Evolutionary conservation across 2,329 filamentous ascomycete species (phyloP).

Genomic region (Arthroderma uncinatum): DNA sequence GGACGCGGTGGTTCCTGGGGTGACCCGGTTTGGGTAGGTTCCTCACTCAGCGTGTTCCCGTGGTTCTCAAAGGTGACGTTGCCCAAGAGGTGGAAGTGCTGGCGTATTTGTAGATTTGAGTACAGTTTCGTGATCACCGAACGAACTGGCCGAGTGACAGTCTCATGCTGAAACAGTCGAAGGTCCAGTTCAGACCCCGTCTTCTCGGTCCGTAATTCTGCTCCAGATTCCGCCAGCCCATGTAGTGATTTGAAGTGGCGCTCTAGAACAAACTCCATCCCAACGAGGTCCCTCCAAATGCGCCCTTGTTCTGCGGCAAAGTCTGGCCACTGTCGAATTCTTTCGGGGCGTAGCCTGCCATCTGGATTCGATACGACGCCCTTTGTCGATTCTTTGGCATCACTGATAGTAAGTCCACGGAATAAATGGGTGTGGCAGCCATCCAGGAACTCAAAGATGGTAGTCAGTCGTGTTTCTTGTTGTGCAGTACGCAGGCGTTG

Average conservation of each 20-base stretch:
- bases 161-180: slow-evolving; percentile 10
- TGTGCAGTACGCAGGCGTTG: too few relatives aligned
- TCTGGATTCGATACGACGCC: slow-evolving; percentile 11
- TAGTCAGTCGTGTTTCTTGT: too few relatives aligned
- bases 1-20: neutral
- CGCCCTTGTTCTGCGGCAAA: slow-evolving; percentile 10
- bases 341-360: slow-evolving; percentile 13
- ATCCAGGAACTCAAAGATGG: slow-evolving; percentile 15
- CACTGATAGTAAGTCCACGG: slow-evolving; percentile 9
- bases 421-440: slow-evolving; percentile 14
- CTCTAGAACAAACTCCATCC: slow-evolving; percentile 6
- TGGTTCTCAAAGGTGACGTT: slow-evolving; percentile 16
- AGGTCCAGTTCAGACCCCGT: slow-evolving; percentile 16
- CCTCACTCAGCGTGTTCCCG: slow-evolving; percentile 10
- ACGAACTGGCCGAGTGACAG: slow-evolving; percentile 9
- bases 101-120: slow-evolving; percentile 6
- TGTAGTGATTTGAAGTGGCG: slow-evolving; percentile 12
- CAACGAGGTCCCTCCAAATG: slow-evolving; percentile 11
- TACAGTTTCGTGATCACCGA: slow-evolving; percentile 8
- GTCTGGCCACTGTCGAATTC: slow-evolving; percentile 9
- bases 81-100: slow-evolving; percentile 12
- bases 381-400: slow-evolving; percentile 9
- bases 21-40: neutral
- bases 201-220: slow-evolving; percentile 1
- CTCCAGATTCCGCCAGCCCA: slow-evolving; percentile 9